These are phyloP conservation scores for Arthrobotrys iridis DNA, from an alignment of 2,329 filamentous ascomycete genomes.

Conservation along the genomic window DNA sequence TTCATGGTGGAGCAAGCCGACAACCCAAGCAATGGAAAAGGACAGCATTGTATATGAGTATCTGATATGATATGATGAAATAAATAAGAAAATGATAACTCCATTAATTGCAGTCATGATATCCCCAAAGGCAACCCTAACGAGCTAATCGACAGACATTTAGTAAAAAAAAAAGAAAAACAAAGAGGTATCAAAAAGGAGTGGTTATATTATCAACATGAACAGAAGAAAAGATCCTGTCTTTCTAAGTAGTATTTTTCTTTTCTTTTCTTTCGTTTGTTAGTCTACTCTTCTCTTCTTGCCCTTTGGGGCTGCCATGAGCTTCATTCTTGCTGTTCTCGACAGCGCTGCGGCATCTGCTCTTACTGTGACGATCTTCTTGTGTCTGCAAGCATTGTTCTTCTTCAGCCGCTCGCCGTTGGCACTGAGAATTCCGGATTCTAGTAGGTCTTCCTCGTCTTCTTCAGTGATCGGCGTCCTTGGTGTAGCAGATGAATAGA, in stretches of 20 bases:
- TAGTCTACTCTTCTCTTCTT: slow-evolving; percentile 82
- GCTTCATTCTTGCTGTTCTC: slow-evolving; percentile 75
- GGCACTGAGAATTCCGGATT: slow-evolving; percentile 44
- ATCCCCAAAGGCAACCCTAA: slow-evolving; percentile 52
- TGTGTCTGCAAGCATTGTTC: slow-evolving; percentile 71
- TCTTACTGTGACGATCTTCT: slow-evolving; percentile 72
- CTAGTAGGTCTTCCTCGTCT: slow-evolving; percentile 69
- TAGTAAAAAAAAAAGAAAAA: slow-evolving; percentile 1
- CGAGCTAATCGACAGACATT: slow-evolving; percentile 51
- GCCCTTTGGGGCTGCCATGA: slow-evolving; percentile 89
- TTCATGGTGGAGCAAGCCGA: neutral
- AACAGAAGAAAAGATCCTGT: slow-evolving; percentile 52
- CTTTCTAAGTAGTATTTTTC: slow-evolving; percentile 38
- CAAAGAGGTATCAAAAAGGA: slow-evolving; percentile 16
- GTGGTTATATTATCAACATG: slow-evolving; percentile 53
- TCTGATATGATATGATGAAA: slow-evolving; percentile 8
- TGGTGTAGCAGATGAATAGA: slow-evolving; percentile 66
- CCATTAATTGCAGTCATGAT: slow-evolving; percentile 54
- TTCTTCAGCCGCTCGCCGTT: slow-evolving; percentile 67
- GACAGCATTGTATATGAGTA: slow-evolving; percentile 32
- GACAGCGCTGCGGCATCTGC: slow-evolving; percentile 95
- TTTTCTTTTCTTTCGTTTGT: slow-evolving; percentile 26
- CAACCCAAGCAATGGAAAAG: slow-evolving; percentile 17
- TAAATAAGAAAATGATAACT: slow-evolving; percentile 34
- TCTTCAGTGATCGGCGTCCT: slow-evolving; percentile 81